Percentiles rank a stretch among this genome's conserved stretches.
Evolutionary conservation across 208 protist genomes (phyloP).

Genomic region (Crithidia brevicula): DNA sequence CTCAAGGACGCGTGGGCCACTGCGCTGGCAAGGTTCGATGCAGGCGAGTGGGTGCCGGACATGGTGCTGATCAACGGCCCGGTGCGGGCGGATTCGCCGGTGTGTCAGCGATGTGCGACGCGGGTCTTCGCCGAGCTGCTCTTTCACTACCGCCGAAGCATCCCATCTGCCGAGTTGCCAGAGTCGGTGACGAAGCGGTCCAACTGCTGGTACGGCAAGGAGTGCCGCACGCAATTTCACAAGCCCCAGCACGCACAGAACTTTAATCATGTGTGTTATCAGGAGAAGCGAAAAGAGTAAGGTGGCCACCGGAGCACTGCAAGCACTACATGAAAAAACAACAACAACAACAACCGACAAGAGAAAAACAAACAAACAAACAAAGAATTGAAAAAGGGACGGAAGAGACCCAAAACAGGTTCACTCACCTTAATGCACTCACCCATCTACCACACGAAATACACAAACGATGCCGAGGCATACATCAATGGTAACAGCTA

Average conservation of each 20-base stretch:
- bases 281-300: slow-evolving; percentile 91
- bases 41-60: slow-evolving; percentile 64
- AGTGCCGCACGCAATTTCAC: slow-evolving; percentile 87
- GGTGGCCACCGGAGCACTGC: not conserved
- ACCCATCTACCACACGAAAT: not conserved
- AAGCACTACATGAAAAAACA: not conserved
- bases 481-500: no score
- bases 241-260: slow-evolving; percentile 83
- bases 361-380: not conserved
- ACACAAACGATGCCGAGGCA: no score
- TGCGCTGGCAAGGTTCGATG: slow-evolving; percentile 49
- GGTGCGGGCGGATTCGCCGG: slow-evolving; percentile 36
- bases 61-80: slow-evolving; percentile 55
- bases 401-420: not conserved
- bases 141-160: slow-evolving; percentile 75
- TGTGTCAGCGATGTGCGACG: slow-evolving; percentile 67
- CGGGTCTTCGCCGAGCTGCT: slow-evolving; percentile 69
- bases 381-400: no score
- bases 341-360: not conserved
- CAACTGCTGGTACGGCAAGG: slow-evolving; percentile 90
- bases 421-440: not conserved
- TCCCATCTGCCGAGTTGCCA: slow-evolving; percentile 59
- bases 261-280: slow-evolving; percentile 90
- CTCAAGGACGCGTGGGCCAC: slow-evolving; percentile 48
- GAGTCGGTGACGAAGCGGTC: slow-evolving; percentile 59